Conservation (phyloP, 345 rosid genomes). For the Corchorus capsularis region DNA sequence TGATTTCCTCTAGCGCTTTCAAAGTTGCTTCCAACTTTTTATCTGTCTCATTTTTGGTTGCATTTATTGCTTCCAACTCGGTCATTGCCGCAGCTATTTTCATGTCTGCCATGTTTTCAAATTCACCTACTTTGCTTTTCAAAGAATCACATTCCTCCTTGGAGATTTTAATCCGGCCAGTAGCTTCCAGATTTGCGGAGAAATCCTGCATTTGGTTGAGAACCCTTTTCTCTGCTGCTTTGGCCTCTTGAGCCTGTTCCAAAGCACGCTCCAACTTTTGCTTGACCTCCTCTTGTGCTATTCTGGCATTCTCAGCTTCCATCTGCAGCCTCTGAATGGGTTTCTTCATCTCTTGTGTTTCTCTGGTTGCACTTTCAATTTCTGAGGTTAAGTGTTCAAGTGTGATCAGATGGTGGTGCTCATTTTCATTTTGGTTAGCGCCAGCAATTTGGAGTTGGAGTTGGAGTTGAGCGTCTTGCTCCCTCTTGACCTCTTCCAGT, state of each 20-base stretch:
- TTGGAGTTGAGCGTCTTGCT: constrained; percentile 28
- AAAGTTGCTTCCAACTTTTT: constrained; percentile 49
- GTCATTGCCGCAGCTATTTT: constrained; percentile 49
- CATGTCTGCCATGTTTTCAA: constrained; percentile 38
- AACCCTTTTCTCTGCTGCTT: constrained; percentile 52
- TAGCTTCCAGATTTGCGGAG: constrained; percentile 36
- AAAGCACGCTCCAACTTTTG: constrained; percentile 45
- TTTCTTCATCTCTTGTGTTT: constrained; percentile 53
- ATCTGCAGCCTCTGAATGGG: constrained; percentile 38
- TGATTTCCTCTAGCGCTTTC: constrained; percentile 64
- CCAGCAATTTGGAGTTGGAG: no score
- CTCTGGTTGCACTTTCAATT: constrained; percentile 50
- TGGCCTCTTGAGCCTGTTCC: constrained; percentile 56
- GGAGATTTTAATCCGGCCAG: constrained; percentile 52
- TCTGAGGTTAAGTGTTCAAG: constrained; percentile 45
- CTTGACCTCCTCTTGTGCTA: constrained; percentile 44
- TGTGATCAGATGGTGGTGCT: not conserved
- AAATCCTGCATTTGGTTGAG: constrained; percentile 49
- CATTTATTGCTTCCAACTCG: constrained; percentile 51
- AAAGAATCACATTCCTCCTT: constrained; percentile 54
- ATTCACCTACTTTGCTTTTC: constrained; percentile 55
- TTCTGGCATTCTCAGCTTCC: constrained; percentile 48
- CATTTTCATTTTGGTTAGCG: not conserved
- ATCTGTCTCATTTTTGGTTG: constrained; percentile 43
- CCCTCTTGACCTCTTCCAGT: constrained; percentile 54